Base-by-base conservation (phyloP, 192 early-diverging fungal species). In the Podila verticillata region DNA sequence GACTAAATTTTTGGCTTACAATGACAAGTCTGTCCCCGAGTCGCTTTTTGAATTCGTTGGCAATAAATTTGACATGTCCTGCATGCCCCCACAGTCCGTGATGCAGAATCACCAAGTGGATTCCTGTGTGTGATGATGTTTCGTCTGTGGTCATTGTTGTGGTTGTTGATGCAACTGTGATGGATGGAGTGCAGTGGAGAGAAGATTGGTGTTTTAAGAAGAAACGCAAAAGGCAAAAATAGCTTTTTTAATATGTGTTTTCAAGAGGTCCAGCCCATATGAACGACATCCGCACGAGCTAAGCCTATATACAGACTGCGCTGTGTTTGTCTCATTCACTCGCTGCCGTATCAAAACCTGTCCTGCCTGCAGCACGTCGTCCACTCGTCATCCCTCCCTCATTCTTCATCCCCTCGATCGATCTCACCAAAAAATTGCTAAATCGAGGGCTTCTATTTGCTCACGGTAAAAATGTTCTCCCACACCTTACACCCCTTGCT, bases 71-170 rank as follows among this genome's bases (percentile, higher is more conserved):
- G 71, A 93, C 68, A 74, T 92, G 89, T 3, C 17, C 44, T 6
- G 74, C 59, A 35, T 88, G 82, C 3, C 91, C 91, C 90, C 89
- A 93, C 30, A 91, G 79, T 20, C 92, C 92, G 68, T 93, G 90
- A 12, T 85, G 82, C 5, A 91, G 54, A 24, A 93, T 87, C n/a
- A 90, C 54, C 19, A 92, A 73, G 69, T 92, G 91, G 4, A 73
- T 57, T 26, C 73, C 73, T 17, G 32, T 15, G 32, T 72, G 68
- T 29, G 67, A 26, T 19, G 26, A 22, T 4, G 36, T 5, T 12
- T 51, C 26, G 28, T 39, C 32, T 57, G 31, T 12, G 24, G 29
- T 66, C 51, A 66, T 66, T 54, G 51, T 24, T 0, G 22, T 24
- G 20, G 51, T 24, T 54, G 51, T 26, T n/a, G 24, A 15, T 26